Percentiles rank a stretch among this genome's conserved stretches.
Evolutionary conservation across 2,329 filamentous ascomycete genomes (phyloP).

Genomic region (Penicillium palitans): DNA sequence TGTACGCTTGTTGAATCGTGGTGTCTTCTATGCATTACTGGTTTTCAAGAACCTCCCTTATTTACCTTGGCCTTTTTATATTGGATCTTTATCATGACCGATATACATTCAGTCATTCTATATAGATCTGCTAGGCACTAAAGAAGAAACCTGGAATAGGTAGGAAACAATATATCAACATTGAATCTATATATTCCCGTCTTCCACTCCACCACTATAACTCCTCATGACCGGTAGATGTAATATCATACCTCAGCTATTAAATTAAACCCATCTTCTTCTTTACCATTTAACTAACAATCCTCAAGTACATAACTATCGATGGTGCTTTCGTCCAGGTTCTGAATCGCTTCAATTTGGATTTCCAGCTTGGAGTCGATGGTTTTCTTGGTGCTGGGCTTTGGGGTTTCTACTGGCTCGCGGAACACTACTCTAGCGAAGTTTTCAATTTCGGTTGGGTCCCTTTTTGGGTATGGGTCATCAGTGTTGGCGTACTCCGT

Average conservation of each 20-base stretch:
- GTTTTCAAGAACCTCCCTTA: not conserved
- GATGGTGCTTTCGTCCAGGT: no score
- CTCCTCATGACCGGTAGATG: not conserved
- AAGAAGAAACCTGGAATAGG: not conserved
- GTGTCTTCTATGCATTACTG: not conserved
- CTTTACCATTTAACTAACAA: not conserved
- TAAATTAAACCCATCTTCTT: no score
- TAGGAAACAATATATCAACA: not conserved
- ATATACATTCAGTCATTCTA: not conserved
- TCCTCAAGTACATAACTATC: not conserved
- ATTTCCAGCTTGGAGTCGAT: no score
- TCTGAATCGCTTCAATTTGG: no score
- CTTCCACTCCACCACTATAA: not conserved
- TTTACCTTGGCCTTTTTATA: not conserved
- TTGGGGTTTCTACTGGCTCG: no score
- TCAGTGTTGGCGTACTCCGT: no score
- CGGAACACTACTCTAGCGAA: no score
- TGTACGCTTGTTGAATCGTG: not conserved
- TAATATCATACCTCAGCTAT: not conserved
- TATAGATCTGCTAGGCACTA: not conserved
- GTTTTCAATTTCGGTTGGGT: no score
- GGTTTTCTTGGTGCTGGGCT: no score
- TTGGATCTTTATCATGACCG: not conserved
- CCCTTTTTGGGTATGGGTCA: no score
- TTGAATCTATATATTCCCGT: not conserved